phyloP scores from a whole-genome alignment of 2,329 filamentous ascomycete species.

The Tetracladium maxilliforme region DNA sequence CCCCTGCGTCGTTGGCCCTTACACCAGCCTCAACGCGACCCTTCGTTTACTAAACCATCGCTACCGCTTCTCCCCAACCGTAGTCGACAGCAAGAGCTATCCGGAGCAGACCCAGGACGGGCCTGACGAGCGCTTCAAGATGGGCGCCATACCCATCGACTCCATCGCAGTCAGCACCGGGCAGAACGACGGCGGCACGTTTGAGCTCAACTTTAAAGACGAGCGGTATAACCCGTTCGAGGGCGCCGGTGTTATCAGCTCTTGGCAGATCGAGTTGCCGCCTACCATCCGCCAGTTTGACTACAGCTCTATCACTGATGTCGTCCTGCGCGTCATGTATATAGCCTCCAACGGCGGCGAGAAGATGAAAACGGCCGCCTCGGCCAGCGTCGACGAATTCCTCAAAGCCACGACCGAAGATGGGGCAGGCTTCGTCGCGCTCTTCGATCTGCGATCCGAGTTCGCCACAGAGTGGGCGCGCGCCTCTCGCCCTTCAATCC shows the following conservation, averaged over 20 bases:
- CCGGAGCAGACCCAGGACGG: slow-evolving; percentile 2
- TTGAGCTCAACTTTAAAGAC: slow-evolving; percentile 15
- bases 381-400: slow-evolving; percentile 1
- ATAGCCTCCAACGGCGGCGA: slow-evolving; percentile 16
- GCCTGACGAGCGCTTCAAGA: slow-evolving; percentile 7
- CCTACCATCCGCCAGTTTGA: slow-evolving; percentile 13
- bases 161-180: slow-evolving; percentile 12
- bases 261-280: slow-evolving; percentile 17
- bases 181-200: slow-evolving; percentile 16
- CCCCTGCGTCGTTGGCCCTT: slow-evolving; percentile 15
- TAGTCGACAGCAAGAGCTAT: slow-evolving; percentile 1
- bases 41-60: slow-evolving; percentile 7
- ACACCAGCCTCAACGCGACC: slow-evolving; percentile 12
- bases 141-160: slow-evolving; percentile 9
- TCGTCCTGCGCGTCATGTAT: slow-evolving; percentile 19
- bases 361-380: slow-evolving; percentile 7
- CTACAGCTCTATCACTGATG: slow-evolving; percentile 16
- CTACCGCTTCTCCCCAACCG: slow-evolving; percentile 2
- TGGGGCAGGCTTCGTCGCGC: slow-evolving; percentile 1
- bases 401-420: background rate
- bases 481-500: background rate
- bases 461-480: slow-evolving; percentile 2
- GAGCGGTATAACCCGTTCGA: slow-evolving; percentile 21
- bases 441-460: slow-evolving; percentile 3
- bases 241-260: slow-evolving; percentile 16